Evolutionary conservation across 257 asterid species (phyloP).

Genomic region (Nemophila menziesii): DNA sequence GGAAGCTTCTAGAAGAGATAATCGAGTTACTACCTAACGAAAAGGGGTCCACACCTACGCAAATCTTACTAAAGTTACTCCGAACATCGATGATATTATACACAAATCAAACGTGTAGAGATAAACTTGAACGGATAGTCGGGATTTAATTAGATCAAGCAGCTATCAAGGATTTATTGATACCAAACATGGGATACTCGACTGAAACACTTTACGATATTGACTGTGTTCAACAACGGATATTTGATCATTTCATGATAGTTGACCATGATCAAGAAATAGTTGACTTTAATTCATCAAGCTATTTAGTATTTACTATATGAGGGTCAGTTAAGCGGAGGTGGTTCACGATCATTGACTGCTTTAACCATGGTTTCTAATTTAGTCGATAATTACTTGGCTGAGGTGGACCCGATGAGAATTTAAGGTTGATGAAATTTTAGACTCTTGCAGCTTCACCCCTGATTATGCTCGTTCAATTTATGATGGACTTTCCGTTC

Average conservation of each 20-base stretch:
- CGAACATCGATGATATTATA: slow-evolving; percentile 60
- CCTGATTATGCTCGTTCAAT: slow-evolving; percentile 79
- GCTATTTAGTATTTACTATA: slow-evolving; percentile 45
- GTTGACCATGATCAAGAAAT: slow-evolving; percentile 52
- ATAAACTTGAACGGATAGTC: slow-evolving; percentile 55
- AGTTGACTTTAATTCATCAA: slow-evolving; percentile 35
- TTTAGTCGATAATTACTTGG: slow-evolving; percentile 69
- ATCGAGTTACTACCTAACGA: slow-evolving; percentile 53
- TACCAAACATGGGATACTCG: slow-evolving; percentile 54
- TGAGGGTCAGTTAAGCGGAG: slow-evolving; percentile 38
- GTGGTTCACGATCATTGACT: slow-evolving; percentile 24
- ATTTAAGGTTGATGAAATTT: slow-evolving; percentile 58
- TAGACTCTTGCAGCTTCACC: slow-evolving; percentile 63
- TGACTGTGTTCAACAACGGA: slow-evolving; percentile 83
- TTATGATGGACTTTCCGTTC: slow-evolving; percentile 78
- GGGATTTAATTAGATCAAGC: slow-evolving; percentile 76
- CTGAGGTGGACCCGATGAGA: slow-evolving; percentile 80
- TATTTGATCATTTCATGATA: slow-evolving; percentile 72
- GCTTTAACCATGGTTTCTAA: slow-evolving; percentile 70
- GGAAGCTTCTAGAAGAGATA: slow-evolving; percentile 64
- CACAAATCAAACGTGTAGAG: slow-evolving; percentile 48
- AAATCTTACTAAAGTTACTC: slow-evolving; percentile 64
- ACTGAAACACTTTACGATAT: slow-evolving; percentile 65
- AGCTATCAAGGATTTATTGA: slow-evolving; percentile 50
- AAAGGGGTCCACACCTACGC: slow-evolving; percentile 50